Evolutionary conservation across 108 stramenopile genomes (phyloP), one percentile per base, ranked within the genome.

Genomic region (Cyclotella sp.): DNA sequence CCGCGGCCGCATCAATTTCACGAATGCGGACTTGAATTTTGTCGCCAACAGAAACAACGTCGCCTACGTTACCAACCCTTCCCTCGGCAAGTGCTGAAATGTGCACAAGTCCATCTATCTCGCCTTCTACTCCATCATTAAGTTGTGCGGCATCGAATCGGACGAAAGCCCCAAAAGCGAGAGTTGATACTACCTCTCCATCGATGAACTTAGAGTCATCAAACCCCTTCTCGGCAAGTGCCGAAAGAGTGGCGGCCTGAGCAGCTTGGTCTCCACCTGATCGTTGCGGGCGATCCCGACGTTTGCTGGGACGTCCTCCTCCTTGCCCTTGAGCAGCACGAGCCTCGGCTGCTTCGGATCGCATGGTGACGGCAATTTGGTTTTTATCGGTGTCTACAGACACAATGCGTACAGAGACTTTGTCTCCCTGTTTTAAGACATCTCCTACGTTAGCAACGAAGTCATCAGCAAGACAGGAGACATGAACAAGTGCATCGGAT

Each of bases 131-230:
- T 54, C 90, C 91, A 26, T 81, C 84, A 26, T 84, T 89, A 49
- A 92, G 68, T 52, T 89, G 72, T 16, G 83, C 80, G 29, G 91
- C 84, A 77, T 96, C 93, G 61, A 97, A 79, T 55, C 95, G 87
- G 21, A 97, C 95, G 83, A 98, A 98, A 26, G 91, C 91, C 39
- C 97, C 97, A 83, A 96, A 98, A 70, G 95, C 95, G 41, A 92
- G 87, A 22, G 91, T 85, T 22, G 91, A 90, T 21, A 93, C 92
- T 47, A 98, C 96, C 57, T 86, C 91, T 76, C 96, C 97, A 53
- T 91, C 91, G 29, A 96, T 89, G 76, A 98, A 90, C 75, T 84
- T 84, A 16, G 62, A 46, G 29, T 75, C 63, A 75, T 96, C 93
- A 74, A 86, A 95, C 79, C 93, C 92, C 71, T 91, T 91, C 64